Percentiles rank a stretch among this genome's conserved stretches.
Evolutionary conservation across 2,329 filamentous ascomycete genomes (phyloP).

Genomic region (Penicillium janthinellum): DNA sequence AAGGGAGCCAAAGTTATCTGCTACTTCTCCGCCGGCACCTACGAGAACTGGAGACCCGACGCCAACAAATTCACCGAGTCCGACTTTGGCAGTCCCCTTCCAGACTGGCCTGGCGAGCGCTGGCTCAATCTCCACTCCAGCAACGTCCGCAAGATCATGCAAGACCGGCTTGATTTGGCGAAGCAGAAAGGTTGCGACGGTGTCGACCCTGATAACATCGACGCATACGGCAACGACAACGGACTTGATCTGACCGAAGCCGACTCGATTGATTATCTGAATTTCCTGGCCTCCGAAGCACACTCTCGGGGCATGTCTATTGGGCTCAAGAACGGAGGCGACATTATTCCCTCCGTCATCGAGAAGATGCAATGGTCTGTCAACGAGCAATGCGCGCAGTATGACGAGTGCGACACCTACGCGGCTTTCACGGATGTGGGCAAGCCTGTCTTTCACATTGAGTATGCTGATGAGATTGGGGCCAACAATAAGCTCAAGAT

Average conservation of each 20-base stretch:
- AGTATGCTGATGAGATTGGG: slow-evolving; percentile 61
- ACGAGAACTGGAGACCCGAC: slow-evolving; percentile 65
- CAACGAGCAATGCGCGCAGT: slow-evolving; percentile 69
- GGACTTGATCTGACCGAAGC: slow-evolving; percentile 60
- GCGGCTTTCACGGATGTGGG: slow-evolving; percentile 58
- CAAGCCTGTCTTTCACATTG: slow-evolving; percentile 74
- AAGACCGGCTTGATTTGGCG: slow-evolving; percentile 60
- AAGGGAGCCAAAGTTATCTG: slow-evolving; percentile 66
- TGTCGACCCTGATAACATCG: slow-evolving; percentile 72
- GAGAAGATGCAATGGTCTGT: slow-evolving; percentile 65
- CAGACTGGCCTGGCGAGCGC: slow-evolving; percentile 67
- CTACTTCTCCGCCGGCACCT: slow-evolving; percentile 74
- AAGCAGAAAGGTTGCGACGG: slow-evolving; percentile 65
- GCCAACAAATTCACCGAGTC: slow-evolving; percentile 54
- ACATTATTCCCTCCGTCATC: slow-evolving; percentile 57
- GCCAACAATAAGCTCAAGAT: slow-evolving; percentile 30
- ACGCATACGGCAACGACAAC: slow-evolving; percentile 66
- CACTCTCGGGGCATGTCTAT: slow-evolving; percentile 58
- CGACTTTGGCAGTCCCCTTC: slow-evolving; percentile 61
- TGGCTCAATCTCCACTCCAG: slow-evolving; percentile 64
- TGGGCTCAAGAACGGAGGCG: slow-evolving; percentile 69
- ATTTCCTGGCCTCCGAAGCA: slow-evolving; percentile 61
- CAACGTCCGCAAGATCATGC: slow-evolving; percentile 67
- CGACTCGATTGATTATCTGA: slow-evolving; percentile 61
- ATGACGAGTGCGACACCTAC: slow-evolving; percentile 62